phyloP scores from a whole-genome alignment of 805 yeast genomes.

The Wickerhamiella cacticola region DNA sequence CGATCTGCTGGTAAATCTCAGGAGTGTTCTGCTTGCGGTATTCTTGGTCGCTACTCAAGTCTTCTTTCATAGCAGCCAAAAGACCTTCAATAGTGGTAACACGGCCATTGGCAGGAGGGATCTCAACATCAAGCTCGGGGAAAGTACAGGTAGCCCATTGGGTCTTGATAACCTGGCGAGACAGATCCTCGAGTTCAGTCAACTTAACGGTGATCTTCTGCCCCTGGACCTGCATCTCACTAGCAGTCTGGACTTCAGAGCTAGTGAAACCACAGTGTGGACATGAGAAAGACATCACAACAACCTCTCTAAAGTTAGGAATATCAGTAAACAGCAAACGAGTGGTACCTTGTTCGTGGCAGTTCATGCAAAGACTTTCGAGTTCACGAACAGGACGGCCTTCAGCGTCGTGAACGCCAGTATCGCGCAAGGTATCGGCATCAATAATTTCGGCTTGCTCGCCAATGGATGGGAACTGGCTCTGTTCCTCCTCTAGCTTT shows the following conservation, averaged over 20 bases:
- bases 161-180: slow-evolving; percentile 83
- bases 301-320: slow-evolving; percentile 83
- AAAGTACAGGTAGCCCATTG: slow-evolving; percentile 75
- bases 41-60: slow-evolving; percentile 69
- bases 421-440: slow-evolving; percentile 41
- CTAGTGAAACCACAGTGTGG: slow-evolving; percentile 88
- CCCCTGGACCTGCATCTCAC: slow-evolving; percentile 82
- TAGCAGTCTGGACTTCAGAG: slow-evolving; percentile 93
- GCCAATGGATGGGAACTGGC: slow-evolving; percentile 15
- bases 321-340: slow-evolving; percentile 73
- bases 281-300: slow-evolving; percentile 89
- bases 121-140: slow-evolving; percentile 77
- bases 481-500: slow-evolving; percentile 5
- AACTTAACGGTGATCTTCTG: slow-evolving; percentile 55
- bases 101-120: slow-evolving; percentile 91
- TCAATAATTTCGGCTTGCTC: slow-evolving; percentile 33
- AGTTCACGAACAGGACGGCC: slow-evolving; percentile 95
- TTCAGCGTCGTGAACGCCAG: slow-evolving; percentile 71
- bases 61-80: slow-evolving; percentile 68
- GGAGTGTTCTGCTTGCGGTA: slow-evolving; percentile 66
- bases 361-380: slow-evolving; percentile 92
- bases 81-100: slow-evolving; percentile 87
- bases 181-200: slow-evolving; percentile 60
- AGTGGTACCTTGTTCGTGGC: slow-evolving; percentile 76
- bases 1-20: slow-evolving; percentile 62